Percentiles rank a stretch among this genome's conserved stretches.
Conservation (phyloP, 495 filamentous ascomycete species). For the Lasiosphaeria hispida region DNA sequence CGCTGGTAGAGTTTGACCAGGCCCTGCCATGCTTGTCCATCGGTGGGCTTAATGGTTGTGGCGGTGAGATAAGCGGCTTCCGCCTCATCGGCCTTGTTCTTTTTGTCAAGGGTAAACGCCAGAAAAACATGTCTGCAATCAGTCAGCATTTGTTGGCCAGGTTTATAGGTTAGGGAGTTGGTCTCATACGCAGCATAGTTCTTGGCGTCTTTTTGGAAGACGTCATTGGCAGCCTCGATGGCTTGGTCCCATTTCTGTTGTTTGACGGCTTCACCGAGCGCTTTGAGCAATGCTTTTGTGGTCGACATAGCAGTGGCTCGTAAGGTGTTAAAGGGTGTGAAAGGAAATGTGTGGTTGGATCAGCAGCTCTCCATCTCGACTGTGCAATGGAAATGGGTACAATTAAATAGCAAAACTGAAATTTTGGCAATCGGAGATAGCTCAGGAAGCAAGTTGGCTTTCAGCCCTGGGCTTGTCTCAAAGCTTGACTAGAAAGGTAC, state of each 20-base stretch:
- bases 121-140: constrained; percentile 70
- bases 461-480: too few species aligned
- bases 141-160: background rate
- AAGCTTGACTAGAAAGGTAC: too few species aligned
- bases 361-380: too few species aligned
- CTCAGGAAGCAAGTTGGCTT: too few species aligned
- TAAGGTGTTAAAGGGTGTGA: background rate
- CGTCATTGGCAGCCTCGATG: constrained; percentile 59
- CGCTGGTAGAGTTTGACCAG: constrained; percentile 82
- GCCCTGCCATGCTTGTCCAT: constrained; percentile 81
- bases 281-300: constrained; percentile 78
- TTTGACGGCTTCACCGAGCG: constrained; percentile 75
- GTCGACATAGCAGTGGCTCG: constrained; percentile 41
- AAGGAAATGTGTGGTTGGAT: too few species aligned
- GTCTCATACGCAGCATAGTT: constrained; percentile 82
- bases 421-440: too few species aligned
- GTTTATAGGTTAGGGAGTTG: background rate
- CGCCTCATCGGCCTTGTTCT: constrained; percentile 64
- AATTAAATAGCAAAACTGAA: too few species aligned
- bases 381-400: too few species aligned
- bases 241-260: constrained; percentile 75
- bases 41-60: constrained; percentile 50
- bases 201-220: constrained; percentile 68
- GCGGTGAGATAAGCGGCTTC: constrained; percentile 75
- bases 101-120: constrained; percentile 75